Conservation (phyloP, 768 basidiomycete species). For the Suillus ampliporus region DNA sequence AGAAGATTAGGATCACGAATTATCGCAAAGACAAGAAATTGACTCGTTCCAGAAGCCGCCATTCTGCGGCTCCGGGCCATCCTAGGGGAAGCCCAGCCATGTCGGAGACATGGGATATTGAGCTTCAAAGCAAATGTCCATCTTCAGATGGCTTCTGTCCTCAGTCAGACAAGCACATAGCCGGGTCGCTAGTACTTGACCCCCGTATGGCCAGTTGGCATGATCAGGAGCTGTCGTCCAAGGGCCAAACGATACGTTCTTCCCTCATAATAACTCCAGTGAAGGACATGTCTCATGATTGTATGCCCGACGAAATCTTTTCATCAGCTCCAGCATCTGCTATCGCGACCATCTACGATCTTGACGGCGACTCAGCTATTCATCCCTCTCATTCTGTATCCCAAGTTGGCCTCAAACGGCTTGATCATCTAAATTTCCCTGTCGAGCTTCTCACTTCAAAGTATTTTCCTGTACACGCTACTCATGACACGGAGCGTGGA, state of each 20-base stretch:
- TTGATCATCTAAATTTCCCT: not conserved
- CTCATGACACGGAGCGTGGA: too few species aligned
- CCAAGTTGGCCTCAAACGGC: constrained; percentile 38
- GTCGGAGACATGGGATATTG: constrained; percentile 65
- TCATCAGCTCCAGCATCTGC: constrained; percentile 12
- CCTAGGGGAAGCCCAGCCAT: constrained; percentile 19
- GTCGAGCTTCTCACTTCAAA: constrained; percentile 21
- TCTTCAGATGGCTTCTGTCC: constrained; percentile 27
- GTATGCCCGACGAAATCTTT: not conserved
- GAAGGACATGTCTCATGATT: not conserved
- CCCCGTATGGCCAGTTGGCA: constrained; percentile 39
- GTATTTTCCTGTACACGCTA: constrained; percentile 11
- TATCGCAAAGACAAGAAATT: not conserved
- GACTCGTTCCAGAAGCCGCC: not conserved
- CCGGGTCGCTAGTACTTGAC: constrained; percentile 44
- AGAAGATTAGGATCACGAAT: constrained; percentile 16
- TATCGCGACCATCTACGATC: constrained; percentile 35
- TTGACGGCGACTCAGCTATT: constrained; percentile 32
- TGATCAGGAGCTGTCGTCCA: constrained; percentile 13
- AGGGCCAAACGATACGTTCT: constrained; percentile 1
- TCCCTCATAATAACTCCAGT: not conserved
- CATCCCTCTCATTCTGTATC: constrained; percentile 64
- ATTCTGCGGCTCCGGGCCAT: constrained; percentile 1
- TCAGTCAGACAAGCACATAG: constrained; percentile 17
- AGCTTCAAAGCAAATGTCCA: constrained; percentile 40